Percentiles rank a stretch among this genome's conserved stretches.
Conservation (phyloP, 2,329 filamentous ascomycete genomes). For the Colletotrichum musicola region DNA sequence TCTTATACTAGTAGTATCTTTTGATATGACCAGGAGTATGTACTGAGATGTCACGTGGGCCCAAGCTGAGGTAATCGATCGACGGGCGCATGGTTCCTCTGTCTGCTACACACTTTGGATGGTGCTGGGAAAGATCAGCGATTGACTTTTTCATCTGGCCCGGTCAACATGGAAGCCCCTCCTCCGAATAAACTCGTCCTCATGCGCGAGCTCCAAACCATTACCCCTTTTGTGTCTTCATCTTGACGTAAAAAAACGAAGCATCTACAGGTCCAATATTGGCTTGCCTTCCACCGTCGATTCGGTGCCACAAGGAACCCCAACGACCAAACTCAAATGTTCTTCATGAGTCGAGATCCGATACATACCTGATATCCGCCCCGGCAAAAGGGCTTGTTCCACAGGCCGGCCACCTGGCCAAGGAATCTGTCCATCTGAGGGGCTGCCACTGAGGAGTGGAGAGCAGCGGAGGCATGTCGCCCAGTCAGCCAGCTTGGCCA, state of each 20-base stretch:
- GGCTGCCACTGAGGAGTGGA: slow-evolving; percentile 8
- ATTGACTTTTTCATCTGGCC: slow-evolving; percentile 35
- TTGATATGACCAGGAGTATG: background rate
- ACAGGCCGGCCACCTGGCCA: background rate
- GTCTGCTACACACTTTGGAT: background rate
- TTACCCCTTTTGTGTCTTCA: slow-evolving; percentile 4
- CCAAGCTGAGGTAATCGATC: slow-evolving; percentile 3
- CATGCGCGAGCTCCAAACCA: background rate
- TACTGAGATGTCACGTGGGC: background rate
- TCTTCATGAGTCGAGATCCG: background rate
- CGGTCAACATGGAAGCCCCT: slow-evolving; percentile 23
- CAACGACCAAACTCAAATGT: background rate
- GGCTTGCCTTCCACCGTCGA: background rate
- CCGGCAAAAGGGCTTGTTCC: background rate
- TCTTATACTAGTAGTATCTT: too few relatives aligned
- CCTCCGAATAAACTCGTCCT: slow-evolving; percentile 3
- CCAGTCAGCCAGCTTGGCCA: slow-evolving; percentile 18
- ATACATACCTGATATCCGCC: background rate
- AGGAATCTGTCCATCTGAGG: slow-evolving; percentile 1
- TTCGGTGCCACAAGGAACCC: background rate
- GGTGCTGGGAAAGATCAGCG: slow-evolving; percentile 21
- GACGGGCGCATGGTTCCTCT: slow-evolving; percentile 4
- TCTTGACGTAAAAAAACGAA: background rate
- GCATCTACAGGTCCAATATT: background rate
- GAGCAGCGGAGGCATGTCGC: slow-evolving; percentile 9